These are phyloP conservation scores for Phytopythium cucurbitacearum DNA, from an alignment of 352 stramenopile species.

Conservation along the genomic window DNA sequence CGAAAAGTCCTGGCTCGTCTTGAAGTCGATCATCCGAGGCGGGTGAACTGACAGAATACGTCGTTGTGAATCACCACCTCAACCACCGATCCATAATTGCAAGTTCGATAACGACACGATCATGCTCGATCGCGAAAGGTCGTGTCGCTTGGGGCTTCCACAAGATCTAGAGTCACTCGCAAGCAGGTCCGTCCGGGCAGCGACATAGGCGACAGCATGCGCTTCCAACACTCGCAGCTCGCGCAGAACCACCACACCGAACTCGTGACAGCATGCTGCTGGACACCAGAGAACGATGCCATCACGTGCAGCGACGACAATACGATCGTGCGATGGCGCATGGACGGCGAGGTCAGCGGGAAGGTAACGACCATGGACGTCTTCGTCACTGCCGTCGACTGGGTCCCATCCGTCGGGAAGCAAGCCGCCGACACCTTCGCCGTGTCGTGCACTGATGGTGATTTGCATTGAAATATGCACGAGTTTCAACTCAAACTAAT, in stretches of 20 bases:
- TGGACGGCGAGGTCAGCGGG: conserved; percentile 78
- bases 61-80: too few relatives aligned
- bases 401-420: conserved; percentile 79
- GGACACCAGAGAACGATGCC: conserved; percentile 87
- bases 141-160: too few relatives aligned
- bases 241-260: conserved; percentile 72
- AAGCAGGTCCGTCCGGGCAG: too few relatives aligned
- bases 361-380: conserved; percentile 68
- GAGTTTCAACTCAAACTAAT: not conserved
- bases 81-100: too few relatives aligned
- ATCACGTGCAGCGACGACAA: conserved; percentile 87
- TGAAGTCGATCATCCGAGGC: too few relatives aligned
- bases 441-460: conserved; percentile 85
- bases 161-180: too few relatives aligned
- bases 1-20: too few relatives aligned
- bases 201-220: conserved; percentile 29
- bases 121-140: too few relatives aligned
- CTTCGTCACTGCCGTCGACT: conserved; percentile 78
- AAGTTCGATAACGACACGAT: too few relatives aligned
- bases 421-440: conserved; percentile 84
- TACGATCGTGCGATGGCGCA: conserved; percentile 74
- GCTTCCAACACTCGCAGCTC: conserved; percentile 75
- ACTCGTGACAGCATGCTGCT: conserved; percentile 82
- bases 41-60: too few relatives aligned
- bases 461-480: not conserved